phyloP scores from a whole-genome alignment of 345 rosid species.

The Rhodomyrtus tomentosa region DNA sequence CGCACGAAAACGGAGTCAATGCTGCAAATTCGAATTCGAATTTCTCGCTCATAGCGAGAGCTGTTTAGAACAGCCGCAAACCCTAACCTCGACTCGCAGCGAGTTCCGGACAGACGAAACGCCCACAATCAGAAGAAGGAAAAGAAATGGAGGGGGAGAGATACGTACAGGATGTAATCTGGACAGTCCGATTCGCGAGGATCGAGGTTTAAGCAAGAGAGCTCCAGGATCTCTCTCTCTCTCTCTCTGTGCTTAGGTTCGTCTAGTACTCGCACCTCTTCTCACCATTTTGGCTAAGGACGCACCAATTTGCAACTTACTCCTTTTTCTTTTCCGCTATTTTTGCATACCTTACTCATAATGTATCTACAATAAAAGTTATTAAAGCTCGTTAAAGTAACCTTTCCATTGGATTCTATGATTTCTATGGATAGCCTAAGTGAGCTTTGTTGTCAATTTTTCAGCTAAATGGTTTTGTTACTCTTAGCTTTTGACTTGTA shows the following conservation, averaged over 20 bases:
- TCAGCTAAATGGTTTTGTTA: too few species aligned
- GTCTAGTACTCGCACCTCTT: background rate
- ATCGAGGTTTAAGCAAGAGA: background rate
- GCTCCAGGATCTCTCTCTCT: background rate
- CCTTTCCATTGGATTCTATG: too few species aligned
- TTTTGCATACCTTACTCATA: too few species aligned
- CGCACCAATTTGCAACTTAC: background rate
- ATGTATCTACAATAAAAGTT: too few species aligned
- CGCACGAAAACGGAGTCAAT: background rate
- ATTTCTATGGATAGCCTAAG: too few species aligned
- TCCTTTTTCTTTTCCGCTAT: too few species aligned
- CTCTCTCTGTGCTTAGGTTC: background rate
- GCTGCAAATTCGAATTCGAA: background rate
- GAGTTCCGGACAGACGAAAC: background rate
- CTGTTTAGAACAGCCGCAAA: background rate
- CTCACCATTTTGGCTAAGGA: background rate
- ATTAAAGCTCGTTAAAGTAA: too few species aligned
- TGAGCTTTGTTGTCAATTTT: too few species aligned
- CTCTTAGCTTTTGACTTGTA: too few species aligned
- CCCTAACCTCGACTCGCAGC: background rate
- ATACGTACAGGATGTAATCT: background rate
- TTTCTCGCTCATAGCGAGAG: background rate
- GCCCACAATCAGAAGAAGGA: background rate
- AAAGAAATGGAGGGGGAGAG: background rate
- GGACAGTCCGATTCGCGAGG: background rate